These are phyloP conservation scores for Ampelocalamus luodianensis DNA, from an alignment of 176 grass and related monocot genomes.

Conservation along the genomic window DNA sequence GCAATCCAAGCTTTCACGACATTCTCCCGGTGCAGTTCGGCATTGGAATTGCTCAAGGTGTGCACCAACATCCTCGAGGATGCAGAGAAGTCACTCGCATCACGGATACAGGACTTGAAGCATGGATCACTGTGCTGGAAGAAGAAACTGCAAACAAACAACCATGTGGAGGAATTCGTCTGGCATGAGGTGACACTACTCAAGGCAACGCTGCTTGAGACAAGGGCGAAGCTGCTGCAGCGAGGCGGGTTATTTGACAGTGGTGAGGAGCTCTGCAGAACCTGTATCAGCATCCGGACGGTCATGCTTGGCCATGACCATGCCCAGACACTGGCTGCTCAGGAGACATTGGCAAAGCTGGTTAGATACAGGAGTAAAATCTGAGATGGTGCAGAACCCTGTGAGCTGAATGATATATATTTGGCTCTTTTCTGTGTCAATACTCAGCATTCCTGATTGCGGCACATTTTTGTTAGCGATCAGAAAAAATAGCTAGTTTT, in stretches of 20 bases:
- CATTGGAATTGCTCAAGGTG: slow-evolving; percentile 88
- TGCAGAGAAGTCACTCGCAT: slow-evolving; percentile 65
- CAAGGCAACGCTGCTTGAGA: slow-evolving; percentile 84
- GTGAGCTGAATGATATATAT: background rate
- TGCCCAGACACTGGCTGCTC: slow-evolving; percentile 76
- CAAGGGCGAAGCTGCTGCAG: slow-evolving; percentile 82
- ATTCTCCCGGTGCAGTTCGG: slow-evolving; percentile 80
- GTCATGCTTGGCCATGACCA: slow-evolving; percentile 91
- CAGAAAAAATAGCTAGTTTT: slow-evolving; percentile 42
- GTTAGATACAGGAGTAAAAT: slow-evolving; percentile 90
- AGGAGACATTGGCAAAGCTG: slow-evolving; percentile 84
- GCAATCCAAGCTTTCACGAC: slow-evolving; percentile 78
- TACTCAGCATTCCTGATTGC: background rate
- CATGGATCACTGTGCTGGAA: slow-evolving; percentile 73
- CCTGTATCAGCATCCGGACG: slow-evolving; percentile 88
- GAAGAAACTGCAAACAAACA: slow-evolving; percentile 68
- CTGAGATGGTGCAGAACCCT: slow-evolving; percentile 35
- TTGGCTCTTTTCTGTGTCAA: background rate
- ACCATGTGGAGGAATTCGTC: slow-evolving; percentile 67
- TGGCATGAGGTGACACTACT: slow-evolving; percentile 92
- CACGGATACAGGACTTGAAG: slow-evolving; percentile 70
- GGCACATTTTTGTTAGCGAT: slow-evolving; percentile 31
- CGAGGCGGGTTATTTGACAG: slow-evolving; percentile 80
- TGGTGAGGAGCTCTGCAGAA: slow-evolving; percentile 83
- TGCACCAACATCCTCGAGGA: slow-evolving; percentile 92